These are phyloP conservation scores for Mallotus nudiflorus DNA, from an alignment of 345 rosid species.

Conservation along the genomic window DNA sequence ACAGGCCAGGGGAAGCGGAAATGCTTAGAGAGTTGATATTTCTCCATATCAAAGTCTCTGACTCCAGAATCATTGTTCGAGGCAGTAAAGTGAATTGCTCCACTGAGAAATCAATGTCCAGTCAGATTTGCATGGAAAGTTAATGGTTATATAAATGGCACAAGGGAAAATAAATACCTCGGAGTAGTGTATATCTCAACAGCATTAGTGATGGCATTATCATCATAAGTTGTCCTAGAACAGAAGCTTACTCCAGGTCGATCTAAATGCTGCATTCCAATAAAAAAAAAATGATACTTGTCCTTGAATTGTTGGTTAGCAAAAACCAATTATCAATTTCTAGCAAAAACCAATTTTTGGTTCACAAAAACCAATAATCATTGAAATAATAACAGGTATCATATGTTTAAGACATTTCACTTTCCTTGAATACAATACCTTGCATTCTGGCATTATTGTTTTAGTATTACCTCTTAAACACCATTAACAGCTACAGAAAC, in stretches of 20 bases:
- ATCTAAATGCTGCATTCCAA: conserved; percentile 59
- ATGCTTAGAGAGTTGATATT: conserved; percentile 44
- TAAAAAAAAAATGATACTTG: not conserved
- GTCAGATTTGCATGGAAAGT: too few species aligned
- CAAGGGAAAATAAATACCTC: conserved; percentile 28
- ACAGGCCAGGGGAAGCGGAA: conserved; percentile 54
- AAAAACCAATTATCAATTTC: too few species aligned
- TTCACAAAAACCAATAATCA: not conserved
- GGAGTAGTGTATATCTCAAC: conserved; percentile 69
- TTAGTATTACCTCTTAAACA: not conserved
- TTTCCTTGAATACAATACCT: too few species aligned
- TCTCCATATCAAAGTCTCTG: conserved; percentile 60
- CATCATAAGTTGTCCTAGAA: conserved; percentile 78
- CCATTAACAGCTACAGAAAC: not conserved
- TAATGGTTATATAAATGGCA: not conserved
- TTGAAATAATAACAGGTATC: not conserved
- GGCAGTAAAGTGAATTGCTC: conserved; percentile 50
- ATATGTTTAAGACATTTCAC: too few species aligned
- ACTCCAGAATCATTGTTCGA: conserved; percentile 60
- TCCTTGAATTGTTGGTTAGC: too few species aligned
- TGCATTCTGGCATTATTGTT: too few species aligned
- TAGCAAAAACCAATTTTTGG: not conserved
- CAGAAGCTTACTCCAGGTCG: conserved; percentile 88
- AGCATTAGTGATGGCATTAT: conserved; percentile 91
- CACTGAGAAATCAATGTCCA: conserved; percentile 24